These are phyloP conservation scores for Phytophthora sp. DNA, from an alignment of 352 stramenopile species.

Conservation along the genomic window DNA sequence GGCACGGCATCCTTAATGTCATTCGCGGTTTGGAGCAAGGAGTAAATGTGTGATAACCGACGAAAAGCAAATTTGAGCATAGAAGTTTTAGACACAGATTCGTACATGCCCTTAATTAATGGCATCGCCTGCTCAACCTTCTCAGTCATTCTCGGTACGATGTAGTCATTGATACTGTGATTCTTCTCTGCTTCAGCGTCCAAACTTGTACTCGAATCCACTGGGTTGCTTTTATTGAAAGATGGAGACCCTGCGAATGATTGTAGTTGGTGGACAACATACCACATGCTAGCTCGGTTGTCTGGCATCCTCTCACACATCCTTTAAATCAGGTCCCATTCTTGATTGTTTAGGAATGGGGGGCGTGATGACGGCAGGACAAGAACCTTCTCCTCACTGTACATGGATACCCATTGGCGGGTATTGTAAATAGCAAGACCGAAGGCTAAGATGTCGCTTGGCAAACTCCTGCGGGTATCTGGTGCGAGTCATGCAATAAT, in stretches of 20 bases:
- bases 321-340: conserved; percentile 29
- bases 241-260: conserved; percentile 1
- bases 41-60: conserved; percentile 2
- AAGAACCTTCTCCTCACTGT: conserved; percentile 10
- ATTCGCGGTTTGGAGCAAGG: conserved; percentile 4
- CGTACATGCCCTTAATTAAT: conserved; percentile 1
- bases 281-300: conserved; percentile 25
- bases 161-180: conserved; percentile 20
- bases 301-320: conserved; percentile 26
- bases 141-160: conserved; percentile 22
- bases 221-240: conserved; percentile 2
- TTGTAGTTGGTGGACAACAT: conserved; percentile 34
- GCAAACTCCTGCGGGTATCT: conserved; percentile 9
- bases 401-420: conserved; percentile 14
- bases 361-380: conserved; percentile 5
- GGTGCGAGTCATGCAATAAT: background rate
- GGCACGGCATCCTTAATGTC: conserved; percentile 5
- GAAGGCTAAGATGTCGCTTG: conserved; percentile 22
- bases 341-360: conserved; percentile 11
- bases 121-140: conserved; percentile 22
- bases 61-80: conserved; percentile 17
- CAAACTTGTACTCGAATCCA: conserved; percentile 23
- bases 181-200: conserved; percentile 11
- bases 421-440: conserved; percentile 31
- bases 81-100: background rate